Base-by-base conservation (phyloP, 2,329 filamentous ascomycete species). In the Lasiodiplodia citricola region DNA sequence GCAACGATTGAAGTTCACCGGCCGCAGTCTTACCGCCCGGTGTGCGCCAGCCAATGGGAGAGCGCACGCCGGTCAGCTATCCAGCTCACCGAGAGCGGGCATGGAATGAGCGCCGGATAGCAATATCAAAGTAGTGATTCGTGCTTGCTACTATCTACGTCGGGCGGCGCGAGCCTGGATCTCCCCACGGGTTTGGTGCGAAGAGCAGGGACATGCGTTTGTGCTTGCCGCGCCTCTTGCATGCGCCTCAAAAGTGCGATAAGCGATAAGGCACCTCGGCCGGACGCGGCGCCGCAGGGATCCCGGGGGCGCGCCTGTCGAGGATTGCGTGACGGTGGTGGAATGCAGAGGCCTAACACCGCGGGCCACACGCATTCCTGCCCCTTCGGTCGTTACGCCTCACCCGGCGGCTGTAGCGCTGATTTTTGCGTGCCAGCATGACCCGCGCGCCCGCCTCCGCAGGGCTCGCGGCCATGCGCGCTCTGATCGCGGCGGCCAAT, bases 381-480 rank as follows among this genome's bases (percentile, higher is more conserved):
- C 60, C 58, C 41, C 58, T 51, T 63, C 38, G 21, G 25, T n/a
- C 13, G 44, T 47, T 35, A 10, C 31, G 31, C 31, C 44, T 47
- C 21, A 18, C 6, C 44, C n/a, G 56, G 56, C 37, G 56, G 35
- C 56, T 38, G 56, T 23, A 44, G 35, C 41, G 58, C 58, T 51
- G 58, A 2, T 16, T 63, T 35, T 63, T 37, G 41, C 41, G 16
- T 18, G 41, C 41, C 58, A 41, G 41, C 58, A 51, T 44, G 41
- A 63, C 28, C 47, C 25, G 47, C n/a, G 44, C 47, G 37, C 60
- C 44, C 60, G 47, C 60, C 60, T 64, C 60, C 60, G 41, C 60
- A 63, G 58, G 58, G 58, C 57, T 44, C 23, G 37, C 57, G 57
- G 57, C 47, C 60, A 64, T 64, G 60, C 60, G 47, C 47, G 44